Conservation (phyloP, 192 early-diverging fungal species). For the Dissophora globulifera region DNA sequence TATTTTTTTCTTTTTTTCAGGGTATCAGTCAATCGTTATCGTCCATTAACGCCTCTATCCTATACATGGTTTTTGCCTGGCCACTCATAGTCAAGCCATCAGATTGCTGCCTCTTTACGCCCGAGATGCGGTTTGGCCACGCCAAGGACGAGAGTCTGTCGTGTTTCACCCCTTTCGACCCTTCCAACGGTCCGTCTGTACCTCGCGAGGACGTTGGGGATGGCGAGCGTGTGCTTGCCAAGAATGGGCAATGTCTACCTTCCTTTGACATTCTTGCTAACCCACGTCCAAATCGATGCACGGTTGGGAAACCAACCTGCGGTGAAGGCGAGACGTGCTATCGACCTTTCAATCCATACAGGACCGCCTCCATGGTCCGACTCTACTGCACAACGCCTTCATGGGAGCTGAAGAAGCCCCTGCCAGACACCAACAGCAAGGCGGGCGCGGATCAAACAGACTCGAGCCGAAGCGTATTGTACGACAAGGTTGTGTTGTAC, state of each 20-base stretch:
- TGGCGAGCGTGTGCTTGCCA: conserved; percentile 16
- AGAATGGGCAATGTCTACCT: conserved; percentile 46
- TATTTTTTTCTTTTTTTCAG: not conserved
- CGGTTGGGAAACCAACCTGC: conserved; percentile 32
- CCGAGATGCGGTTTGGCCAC: conserved; percentile 65
- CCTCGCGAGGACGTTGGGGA: conserved; percentile 1
- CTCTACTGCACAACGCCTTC: conserved; percentile 60
- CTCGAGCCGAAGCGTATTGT: not conserved
- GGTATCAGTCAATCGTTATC: not conserved
- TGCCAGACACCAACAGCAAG: conserved; percentile 1
- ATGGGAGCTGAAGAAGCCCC: conserved; percentile 30
- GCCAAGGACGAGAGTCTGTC: conserved; percentile 49
- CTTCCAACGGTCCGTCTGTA: conserved; percentile 5
- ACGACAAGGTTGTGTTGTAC: conserved; percentile 65
- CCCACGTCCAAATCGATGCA: conserved; percentile 50
- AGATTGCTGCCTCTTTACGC: conserved; percentile 68
- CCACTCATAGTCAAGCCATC: conserved; percentile 25
- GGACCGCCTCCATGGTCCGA: conserved; percentile 60
- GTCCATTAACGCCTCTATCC: conserved; percentile 23
- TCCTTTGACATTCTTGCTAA: conserved; percentile 53
- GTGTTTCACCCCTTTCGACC: conserved; percentile 61
- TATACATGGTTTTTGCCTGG: conserved; percentile 9
- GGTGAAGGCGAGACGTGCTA: conserved; percentile 50
- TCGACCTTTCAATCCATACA: conserved; percentile 65
- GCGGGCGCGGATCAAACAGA: not conserved